Conservation (phyloP, 2,329 filamentous ascomycete genomes). For the Penicillium sp. region DNA sequence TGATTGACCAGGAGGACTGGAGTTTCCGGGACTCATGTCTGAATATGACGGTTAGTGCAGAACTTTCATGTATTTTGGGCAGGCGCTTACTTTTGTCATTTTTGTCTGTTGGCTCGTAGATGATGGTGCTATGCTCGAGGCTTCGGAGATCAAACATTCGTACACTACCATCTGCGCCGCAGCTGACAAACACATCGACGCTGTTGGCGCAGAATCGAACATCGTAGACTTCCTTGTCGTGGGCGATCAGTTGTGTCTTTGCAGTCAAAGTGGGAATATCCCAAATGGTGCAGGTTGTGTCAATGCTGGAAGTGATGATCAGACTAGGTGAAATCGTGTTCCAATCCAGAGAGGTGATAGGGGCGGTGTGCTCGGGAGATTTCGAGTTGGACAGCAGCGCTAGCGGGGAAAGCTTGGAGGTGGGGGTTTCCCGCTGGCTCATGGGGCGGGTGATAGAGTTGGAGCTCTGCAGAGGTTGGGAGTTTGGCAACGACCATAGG, state of each 20-base stretch:
- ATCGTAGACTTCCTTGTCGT: constrained; percentile 98
- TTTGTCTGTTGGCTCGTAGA: constrained; percentile 95
- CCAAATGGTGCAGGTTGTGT: constrained; percentile 99
- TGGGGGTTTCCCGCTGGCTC: constrained; percentile 62
- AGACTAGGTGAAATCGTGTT: constrained; percentile 95
- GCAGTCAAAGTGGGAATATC: constrained; percentile 97
- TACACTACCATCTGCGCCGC: constrained; percentile 94
- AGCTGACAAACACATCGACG: constrained; percentile 98
- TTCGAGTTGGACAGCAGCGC: constrained; percentile 96
- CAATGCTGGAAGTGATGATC: constrained; percentile 98
- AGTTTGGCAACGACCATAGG: constrained; percentile 82
- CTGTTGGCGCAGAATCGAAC: constrained; percentile 97
- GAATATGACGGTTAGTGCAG: constrained; percentile 3
- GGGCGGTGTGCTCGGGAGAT: constrained; percentile 95
- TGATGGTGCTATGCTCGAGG: constrained; percentile 96
- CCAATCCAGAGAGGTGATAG: constrained; percentile 95
- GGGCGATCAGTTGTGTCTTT: constrained; percentile 96
- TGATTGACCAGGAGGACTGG: constrained; percentile 74
- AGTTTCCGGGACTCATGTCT: constrained; percentile 51
- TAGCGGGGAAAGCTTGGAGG: constrained; percentile 84
- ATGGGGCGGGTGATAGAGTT: constrained; percentile 70
- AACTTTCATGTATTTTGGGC: background rate
- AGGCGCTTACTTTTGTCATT: constrained; percentile 61
- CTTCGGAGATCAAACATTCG: constrained; percentile 98
- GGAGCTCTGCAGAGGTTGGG: constrained; percentile 60